Percentiles rank a stretch among this genome's conserved stretches.
phyloP scores from a whole-genome alignment of 129 eudicot genomes.

The Apium graveolens region DNA sequence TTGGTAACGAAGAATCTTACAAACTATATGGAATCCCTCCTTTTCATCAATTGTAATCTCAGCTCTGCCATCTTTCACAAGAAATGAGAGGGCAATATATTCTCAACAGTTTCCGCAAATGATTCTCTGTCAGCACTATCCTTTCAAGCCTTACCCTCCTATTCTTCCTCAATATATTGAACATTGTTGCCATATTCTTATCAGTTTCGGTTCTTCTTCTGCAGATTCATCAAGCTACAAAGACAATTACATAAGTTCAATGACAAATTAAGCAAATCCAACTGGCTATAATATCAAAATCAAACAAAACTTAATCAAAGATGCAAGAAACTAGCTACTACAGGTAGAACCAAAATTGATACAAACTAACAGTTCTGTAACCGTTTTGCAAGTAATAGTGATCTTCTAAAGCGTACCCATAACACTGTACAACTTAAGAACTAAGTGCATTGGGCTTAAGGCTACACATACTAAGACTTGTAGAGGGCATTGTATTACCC shows the following conservation, averaged over 20 bases:
- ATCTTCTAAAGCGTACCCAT: not conserved
- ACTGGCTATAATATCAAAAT: not conserved
- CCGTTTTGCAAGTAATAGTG: not conserved
- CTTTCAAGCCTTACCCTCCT: slow-evolving; percentile 58
- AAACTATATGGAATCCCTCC: slow-evolving; percentile 65
- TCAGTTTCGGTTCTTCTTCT: slow-evolving; percentile 84
- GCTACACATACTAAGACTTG: not conserved
- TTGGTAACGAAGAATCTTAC: slow-evolving; percentile 34
- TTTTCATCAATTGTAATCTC: slow-evolving; percentile 58
- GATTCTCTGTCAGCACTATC: slow-evolving; percentile 58
- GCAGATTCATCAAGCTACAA: slow-evolving; percentile 56
- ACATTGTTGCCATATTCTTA: slow-evolving; percentile 89
- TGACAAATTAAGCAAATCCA: not conserved
- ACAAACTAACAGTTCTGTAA: not conserved
- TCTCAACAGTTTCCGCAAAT: slow-evolving; percentile 89
- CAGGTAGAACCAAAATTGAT: not conserved
- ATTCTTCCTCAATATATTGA: slow-evolving; percentile 59
- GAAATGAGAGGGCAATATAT: slow-evolving; percentile 82
- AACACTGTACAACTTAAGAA: not conserved
- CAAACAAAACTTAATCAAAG: not conserved
- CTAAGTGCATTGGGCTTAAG: not conserved
- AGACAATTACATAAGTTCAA: not conserved
- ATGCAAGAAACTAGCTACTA: not conserved
- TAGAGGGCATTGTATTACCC: not conserved
- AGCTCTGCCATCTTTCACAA: slow-evolving; percentile 86